Conservation (phyloP, 2,329 filamentous ascomycete species). For the Botrytis aclada region DNA sequence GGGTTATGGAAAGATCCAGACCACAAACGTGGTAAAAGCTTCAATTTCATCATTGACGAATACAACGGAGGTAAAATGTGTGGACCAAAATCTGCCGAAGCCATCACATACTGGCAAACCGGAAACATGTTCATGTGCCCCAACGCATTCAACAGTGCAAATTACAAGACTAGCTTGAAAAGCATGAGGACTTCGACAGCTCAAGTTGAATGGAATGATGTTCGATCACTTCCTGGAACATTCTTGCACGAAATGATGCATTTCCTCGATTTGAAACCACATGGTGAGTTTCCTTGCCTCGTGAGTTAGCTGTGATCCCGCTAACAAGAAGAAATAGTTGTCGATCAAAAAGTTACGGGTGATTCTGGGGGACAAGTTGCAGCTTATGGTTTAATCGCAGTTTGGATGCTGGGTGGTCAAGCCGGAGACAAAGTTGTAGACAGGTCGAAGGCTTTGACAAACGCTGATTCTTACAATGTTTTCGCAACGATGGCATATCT, state of each 20-base stretch:
- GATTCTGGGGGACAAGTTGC: not conserved
- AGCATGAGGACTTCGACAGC: constrained; percentile 2
- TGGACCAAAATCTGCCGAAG: not conserved
- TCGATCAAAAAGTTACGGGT: not conserved
- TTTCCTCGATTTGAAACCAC: constrained; percentile 13
- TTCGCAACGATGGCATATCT: constrained; percentile 16
- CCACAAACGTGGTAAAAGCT: constrained; percentile 5
- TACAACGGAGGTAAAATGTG: constrained; percentile 14
- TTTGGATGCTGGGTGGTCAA: constrained; percentile 5
- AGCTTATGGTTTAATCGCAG: constrained; percentile 10
- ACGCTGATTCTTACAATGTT: constrained; percentile 16
- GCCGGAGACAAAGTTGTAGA: constrained; percentile 8
- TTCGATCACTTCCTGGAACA: constrained; percentile 12
- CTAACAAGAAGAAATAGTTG: constrained; percentile 1
- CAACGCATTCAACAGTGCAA: constrained; percentile 1
- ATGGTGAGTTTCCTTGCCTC: not conserved
- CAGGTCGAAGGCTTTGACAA: constrained; percentile 9
- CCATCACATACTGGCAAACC: constrained; percentile 9
- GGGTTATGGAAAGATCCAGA: constrained; percentile 13
- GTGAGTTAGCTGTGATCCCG: not conserved
- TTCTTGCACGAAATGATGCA: constrained; percentile 17
- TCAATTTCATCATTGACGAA: constrained; percentile 16
- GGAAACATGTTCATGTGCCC: constrained; percentile 13
- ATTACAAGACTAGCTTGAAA: constrained; percentile 13
- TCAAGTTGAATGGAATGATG: not conserved